phyloP scores from a whole-genome alignment of 192 early-diverging fungal species.

The Coemansia sp. region DNA sequence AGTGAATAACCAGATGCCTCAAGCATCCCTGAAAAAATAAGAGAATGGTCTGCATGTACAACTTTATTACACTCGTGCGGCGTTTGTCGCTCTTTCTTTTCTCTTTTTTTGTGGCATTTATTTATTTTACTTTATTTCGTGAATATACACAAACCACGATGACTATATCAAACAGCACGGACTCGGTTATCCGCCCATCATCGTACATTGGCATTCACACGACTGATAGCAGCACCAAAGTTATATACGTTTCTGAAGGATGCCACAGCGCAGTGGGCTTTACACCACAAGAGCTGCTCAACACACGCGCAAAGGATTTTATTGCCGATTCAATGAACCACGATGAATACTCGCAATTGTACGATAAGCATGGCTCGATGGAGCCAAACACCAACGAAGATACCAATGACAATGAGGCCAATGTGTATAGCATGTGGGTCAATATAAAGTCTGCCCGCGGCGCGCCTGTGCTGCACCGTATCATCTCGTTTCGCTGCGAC shows the following conservation, averaged over 20 bases:
- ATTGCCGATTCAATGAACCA: constrained; percentile 25
- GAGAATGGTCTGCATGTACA: too few relatives aligned
- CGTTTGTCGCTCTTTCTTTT: too few relatives aligned
- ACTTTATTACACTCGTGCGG: too few relatives aligned
- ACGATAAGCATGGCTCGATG: constrained; percentile 9
- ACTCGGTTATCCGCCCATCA: not conserved
- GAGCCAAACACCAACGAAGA: constrained; percentile 7
- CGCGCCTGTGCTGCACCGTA: constrained; percentile 20
- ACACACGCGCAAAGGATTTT: constrained; percentile 19
- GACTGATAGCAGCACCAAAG: constrained; percentile 18
- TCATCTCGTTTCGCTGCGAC: constrained; percentile 40
- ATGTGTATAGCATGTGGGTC: constrained; percentile 38
- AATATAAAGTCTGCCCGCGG: constrained; percentile 26
- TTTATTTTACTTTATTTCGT: not conserved
- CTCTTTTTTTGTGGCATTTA: not conserved
- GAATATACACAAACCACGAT: not conserved
- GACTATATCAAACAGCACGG: not conserved
- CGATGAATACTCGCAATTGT: constrained; percentile 19
- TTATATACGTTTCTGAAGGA: constrained; percentile 36
- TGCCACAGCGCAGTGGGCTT: constrained; percentile 22
- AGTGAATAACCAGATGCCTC: not conserved
- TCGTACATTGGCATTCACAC: constrained; percentile 40
- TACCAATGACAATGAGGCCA: constrained; percentile 26
- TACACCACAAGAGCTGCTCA: constrained; percentile 21
- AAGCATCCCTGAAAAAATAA: too few relatives aligned